Base-by-base conservation (phyloP, 2,329 filamentous ascomycete genomes). In the Aspergillus chevalieri region DNA sequence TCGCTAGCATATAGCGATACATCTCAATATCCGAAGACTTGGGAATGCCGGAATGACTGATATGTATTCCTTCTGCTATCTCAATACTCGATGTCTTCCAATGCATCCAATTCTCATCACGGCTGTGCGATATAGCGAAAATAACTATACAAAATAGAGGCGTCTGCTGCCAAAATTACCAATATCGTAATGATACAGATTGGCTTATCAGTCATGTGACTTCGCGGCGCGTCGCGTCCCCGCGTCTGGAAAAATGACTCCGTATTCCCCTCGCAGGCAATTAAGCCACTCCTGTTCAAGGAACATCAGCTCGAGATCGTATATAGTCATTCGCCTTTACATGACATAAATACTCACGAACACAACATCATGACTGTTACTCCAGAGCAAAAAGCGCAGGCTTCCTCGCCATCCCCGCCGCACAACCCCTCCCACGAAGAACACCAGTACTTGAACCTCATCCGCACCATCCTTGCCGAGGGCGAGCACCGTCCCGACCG, bases 401-500 rank as follows among this genome's bases (percentile, higher is more conserved):
- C 49, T 39, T 44, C 48, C 17, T 45, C 51, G 15, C 21, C 21
- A 22, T 47, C 47, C 36, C 55, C 54, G 19, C 51, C 57, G 33
- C 59, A 66, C 47, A 56, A 67, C 49, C 56, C 64, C 46, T 55
- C 62, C 21, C 89, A 95, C 64, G 91, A 97, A 75, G 93, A 98
- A 73, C 78, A 90, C 65, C 93, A 97, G 72, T 98, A 98, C 68
- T 84, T 98, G 52, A 80, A 92, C 61, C 80, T 98, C 22, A 89
- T 97, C 54, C 85, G 84, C 57, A 82, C 89, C 57, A 96, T 97
- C 63, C 78, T 98, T 14, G 75, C 83, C 14, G 74, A 81, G 22
- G 93, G 93, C 62, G 93, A 98, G 69, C 85, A 90, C 65, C 85
- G 93, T 15, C 90, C 89, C 28, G 93, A 98, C 69, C 80, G 89